Conservation (phyloP, 2,329 filamentous ascomycete species). For the Didymellaceae sp. region DNA sequence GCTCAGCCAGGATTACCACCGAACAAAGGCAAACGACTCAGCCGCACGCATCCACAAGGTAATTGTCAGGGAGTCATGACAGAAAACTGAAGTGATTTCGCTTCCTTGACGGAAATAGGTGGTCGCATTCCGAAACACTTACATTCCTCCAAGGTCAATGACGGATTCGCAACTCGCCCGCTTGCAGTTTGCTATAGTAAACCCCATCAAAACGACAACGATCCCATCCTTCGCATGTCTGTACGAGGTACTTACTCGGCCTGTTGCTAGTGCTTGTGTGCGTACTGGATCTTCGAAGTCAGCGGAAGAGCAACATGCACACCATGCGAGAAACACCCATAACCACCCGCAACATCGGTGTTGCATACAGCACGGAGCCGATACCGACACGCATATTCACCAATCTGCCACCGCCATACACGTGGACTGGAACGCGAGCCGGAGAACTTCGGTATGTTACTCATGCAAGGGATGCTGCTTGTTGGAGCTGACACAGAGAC, state of each 20-base stretch:
- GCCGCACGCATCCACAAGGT: conserved; percentile 31
- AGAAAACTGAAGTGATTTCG: conserved; percentile 15
- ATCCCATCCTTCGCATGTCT: conserved; percentile 3
- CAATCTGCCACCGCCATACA: conserved; percentile 43
- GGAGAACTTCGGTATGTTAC: conserved; percentile 27
- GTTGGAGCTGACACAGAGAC: not conserved
- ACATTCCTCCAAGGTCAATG: conserved; percentile 26
- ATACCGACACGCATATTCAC: conserved; percentile 27
- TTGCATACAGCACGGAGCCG: conserved; percentile 15
- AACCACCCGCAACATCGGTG: conserved; percentile 20
- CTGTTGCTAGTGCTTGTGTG: not conserved
- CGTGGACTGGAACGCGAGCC: conserved; percentile 27
- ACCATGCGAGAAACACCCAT: conserved; percentile 17
- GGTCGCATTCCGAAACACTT: conserved; percentile 27
- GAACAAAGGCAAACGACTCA: conserved; percentile 25
- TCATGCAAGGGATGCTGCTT: conserved; percentile 25
- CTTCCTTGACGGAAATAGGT: conserved; percentile 18
- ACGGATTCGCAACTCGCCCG: conserved; percentile 13
- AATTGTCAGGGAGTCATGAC: conserved; percentile 17
- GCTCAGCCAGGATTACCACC: conserved; percentile 1
- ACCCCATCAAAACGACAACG: conserved; percentile 5
- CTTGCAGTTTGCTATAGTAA: conserved; percentile 19
- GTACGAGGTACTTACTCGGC: not conserved
- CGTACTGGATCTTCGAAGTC: not conserved
- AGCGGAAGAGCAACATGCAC: conserved; percentile 5